Evolutionary conservation across 2,329 filamentous ascomycete species (phyloP).

Genomic region (Magnaporthiopsis incrustans): DNA sequence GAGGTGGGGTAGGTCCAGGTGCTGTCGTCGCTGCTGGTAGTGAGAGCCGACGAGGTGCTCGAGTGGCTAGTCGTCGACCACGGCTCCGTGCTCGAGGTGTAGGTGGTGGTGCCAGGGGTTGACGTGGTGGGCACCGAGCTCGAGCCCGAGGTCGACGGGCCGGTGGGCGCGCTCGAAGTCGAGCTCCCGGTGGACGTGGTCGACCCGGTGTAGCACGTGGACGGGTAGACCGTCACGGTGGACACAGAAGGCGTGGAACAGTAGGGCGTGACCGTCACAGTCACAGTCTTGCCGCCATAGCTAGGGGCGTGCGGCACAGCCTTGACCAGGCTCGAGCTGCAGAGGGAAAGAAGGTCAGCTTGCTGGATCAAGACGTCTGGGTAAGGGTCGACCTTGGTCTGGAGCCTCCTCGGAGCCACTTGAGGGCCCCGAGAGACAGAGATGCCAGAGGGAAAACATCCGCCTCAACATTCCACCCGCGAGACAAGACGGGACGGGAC

Average conservation of each 20-base stretch:
- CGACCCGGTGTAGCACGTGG: slow-evolving; percentile 1
- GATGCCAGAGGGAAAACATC: not conserved
- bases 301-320: slow-evolving; percentile 4
- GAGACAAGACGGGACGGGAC: too few relatives aligned
- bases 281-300: slow-evolving; percentile 3
- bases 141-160: slow-evolving; percentile 1
- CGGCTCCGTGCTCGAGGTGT: not conserved
- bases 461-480: too few relatives aligned
- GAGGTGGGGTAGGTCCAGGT: slow-evolving; percentile 2
- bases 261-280: slow-evolving; percentile 7
- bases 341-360: not conserved
- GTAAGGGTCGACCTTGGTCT: too few relatives aligned
- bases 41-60: not conserved
- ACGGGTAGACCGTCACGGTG: slow-evolving; percentile 5
- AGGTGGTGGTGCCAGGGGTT: too few relatives aligned
- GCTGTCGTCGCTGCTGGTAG: not conserved
- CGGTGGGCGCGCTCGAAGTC: slow-evolving; percentile 1
- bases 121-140: too few relatives aligned
- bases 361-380: not conserved
- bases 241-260: not conserved
- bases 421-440: not conserved
- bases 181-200: not conserved
- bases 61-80: not conserved
- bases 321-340: slow-evolving; percentile 6
- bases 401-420: not conserved